Conservation (phyloP, 306 rosid genomes). For the Neltuma alba region DNA sequence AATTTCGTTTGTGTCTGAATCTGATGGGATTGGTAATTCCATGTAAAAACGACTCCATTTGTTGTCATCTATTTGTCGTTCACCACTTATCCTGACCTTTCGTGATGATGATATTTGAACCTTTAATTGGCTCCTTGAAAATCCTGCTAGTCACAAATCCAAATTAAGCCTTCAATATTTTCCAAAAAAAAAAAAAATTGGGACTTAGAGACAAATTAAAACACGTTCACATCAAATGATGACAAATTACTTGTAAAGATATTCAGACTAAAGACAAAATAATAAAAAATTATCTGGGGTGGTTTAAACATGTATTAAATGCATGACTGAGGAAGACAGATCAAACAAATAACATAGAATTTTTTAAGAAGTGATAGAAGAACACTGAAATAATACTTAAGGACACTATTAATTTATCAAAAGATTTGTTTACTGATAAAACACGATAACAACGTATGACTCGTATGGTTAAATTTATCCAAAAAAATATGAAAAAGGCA, state of each 20-base stretch:
- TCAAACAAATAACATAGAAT: too few species aligned
- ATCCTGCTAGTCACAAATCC: constrained; percentile 37
- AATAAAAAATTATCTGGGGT: too few species aligned
- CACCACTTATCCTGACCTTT: constrained; percentile 42
- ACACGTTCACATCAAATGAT: neutral
- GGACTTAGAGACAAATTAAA: neutral
- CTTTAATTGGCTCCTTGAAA: constrained; percentile 40
- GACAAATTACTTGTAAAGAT: neutral
- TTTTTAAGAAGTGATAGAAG: too few species aligned
- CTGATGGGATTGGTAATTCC: constrained; percentile 39
- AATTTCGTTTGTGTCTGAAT: constrained; percentile 35
- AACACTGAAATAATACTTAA: too few species aligned
- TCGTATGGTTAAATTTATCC: too few species aligned
- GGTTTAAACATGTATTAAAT: too few species aligned
- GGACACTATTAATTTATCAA: too few species aligned
- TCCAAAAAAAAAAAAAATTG: neutral
- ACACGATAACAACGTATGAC: too few species aligned
- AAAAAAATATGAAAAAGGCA: neutral
- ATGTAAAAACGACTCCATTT: constrained; percentile 49
- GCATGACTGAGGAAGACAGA: too few species aligned
- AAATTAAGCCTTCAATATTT: neutral
- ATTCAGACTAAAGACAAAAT: neutral
- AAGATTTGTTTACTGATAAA: too few species aligned
- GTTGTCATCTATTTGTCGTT: constrained; percentile 27
- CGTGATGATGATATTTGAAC: constrained; percentile 41